These are phyloP conservation scores for Lachancea fermentati DNA, from an alignment of 805 yeast species.

Conservation along the genomic window DNA sequence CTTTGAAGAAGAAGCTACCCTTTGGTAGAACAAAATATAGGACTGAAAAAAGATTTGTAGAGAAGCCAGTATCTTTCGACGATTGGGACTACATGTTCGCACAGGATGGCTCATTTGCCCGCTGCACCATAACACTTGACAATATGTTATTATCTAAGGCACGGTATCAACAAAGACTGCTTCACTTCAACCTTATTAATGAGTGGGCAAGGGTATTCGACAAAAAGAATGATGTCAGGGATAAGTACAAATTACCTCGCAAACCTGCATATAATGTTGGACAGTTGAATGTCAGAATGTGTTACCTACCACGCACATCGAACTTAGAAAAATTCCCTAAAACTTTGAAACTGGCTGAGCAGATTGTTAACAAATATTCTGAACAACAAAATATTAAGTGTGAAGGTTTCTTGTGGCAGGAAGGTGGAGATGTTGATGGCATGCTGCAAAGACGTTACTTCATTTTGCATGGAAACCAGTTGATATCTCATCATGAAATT, in stretches of 20 bases:
- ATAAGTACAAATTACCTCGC: conserved; percentile 20
- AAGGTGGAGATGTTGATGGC: conserved; percentile 81
- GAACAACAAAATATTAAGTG: conserved; percentile 33
- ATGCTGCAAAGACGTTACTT: conserved; percentile 68
- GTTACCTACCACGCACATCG: conserved; percentile 61
- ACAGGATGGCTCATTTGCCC: conserved; percentile 83
- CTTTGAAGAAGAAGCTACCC: conserved; percentile 33
- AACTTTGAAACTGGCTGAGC: conserved; percentile 52
- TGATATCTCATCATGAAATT: conserved; percentile 71
- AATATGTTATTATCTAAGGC: conserved; percentile 13
- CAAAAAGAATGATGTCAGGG: conserved; percentile 2
- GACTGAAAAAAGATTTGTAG: conserved; percentile 41
- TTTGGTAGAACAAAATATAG: conserved; percentile 33
- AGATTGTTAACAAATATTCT: conserved; percentile 36
- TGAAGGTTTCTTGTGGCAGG: conserved; percentile 78
- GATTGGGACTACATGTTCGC: conserved; percentile 64
- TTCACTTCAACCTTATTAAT: conserved; percentile 37
- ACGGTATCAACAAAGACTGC: conserved; percentile 11
- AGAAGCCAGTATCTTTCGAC: conserved; percentile 46
- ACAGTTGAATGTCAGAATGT: conserved; percentile 59
- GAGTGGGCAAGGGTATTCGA: conserved; percentile 58
- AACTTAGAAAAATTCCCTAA: conserved; percentile 61
- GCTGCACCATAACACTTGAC: conserved; percentile 51
- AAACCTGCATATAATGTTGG: conserved; percentile 56
- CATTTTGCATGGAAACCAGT: conserved; percentile 61